Evolutionary conservation across 371 early-diverging fungal species (phyloP).

Genomic region (Mortierella sp.): DNA sequence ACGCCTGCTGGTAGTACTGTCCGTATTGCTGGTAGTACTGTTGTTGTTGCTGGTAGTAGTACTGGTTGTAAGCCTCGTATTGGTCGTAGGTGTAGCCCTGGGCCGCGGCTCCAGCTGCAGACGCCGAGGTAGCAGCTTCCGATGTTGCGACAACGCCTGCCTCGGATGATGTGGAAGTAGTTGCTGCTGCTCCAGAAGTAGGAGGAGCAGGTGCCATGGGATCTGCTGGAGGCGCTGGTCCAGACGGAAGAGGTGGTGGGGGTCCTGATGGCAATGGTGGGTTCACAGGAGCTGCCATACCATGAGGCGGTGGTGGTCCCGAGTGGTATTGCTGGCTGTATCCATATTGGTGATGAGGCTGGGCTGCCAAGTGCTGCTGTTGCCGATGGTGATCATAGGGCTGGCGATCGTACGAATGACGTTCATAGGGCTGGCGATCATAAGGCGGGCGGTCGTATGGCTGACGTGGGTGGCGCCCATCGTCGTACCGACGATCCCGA

Average conservation of each 20-base stretch:
- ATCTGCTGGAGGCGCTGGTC: conserved; percentile 27
- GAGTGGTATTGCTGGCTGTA: conserved; percentile 20
- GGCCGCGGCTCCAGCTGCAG: conserved; percentile 31
- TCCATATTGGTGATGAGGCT: conserved; percentile 22
- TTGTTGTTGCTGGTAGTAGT: conserved; percentile 58
- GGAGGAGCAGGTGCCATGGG: conserved; percentile 30
- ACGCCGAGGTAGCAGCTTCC: conserved; percentile 16
- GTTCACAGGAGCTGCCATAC: conserved; percentile 20
- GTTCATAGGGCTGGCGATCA: conserved; percentile 14
- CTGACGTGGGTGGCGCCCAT: conserved; percentile 24
- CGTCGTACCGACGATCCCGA: conserved; percentile 15
- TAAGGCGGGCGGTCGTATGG: conserved; percentile 11
- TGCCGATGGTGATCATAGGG: conserved; percentile 21
- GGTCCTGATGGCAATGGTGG: conserved; percentile 58
- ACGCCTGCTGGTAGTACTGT: conserved; percentile 60
- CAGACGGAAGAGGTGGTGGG: conserved; percentile 47
- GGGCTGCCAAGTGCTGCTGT: conserved; percentile 33
- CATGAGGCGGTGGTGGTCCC: background rate
- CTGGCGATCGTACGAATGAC: conserved; percentile 24
- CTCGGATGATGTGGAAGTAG: conserved; percentile 1
- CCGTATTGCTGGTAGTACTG: conserved; percentile 54
- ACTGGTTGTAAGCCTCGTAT: conserved; percentile 61
- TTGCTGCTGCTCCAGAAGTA: background rate
- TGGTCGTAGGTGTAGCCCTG: conserved; percentile 60
- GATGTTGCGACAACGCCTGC: conserved; percentile 13